Evolutionary conservation across 2,329 filamentous ascomycete species (phyloP).

Genomic region (Paecilomyces formosus): DNA sequence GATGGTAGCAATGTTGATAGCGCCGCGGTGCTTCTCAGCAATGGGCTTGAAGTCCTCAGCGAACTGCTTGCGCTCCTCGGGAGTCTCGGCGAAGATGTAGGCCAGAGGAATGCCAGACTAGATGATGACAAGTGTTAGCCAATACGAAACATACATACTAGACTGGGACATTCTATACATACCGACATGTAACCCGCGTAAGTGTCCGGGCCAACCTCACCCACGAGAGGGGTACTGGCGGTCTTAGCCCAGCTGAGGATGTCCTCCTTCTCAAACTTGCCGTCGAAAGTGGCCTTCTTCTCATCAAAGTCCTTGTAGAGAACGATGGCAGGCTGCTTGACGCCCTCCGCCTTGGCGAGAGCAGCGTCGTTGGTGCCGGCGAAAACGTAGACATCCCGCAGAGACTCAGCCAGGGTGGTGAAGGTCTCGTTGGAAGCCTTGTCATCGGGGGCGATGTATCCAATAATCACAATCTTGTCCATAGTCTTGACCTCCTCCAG

Average conservation of each 20-base stretch:
- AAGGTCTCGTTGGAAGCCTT: slow-evolving; percentile 86
- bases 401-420: slow-evolving; percentile 60
- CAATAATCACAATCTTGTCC: slow-evolving; percentile 92
- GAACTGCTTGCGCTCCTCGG: slow-evolving; percentile 79
- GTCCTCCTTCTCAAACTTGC: slow-evolving; percentile 72
- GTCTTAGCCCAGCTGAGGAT: slow-evolving; percentile 80
- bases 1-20: slow-evolving; percentile 96
- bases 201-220: slow-evolving; percentile 94
- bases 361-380: slow-evolving; percentile 76
- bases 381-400: slow-evolving; percentile 89
- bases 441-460: slow-evolving; percentile 71
- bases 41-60: slow-evolving; percentile 72
- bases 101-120: slow-evolving; percentile 81
- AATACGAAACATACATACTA: neutral
- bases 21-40: slow-evolving; percentile 86
- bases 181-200: slow-evolving; percentile 89
- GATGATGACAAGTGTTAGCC: neutral
- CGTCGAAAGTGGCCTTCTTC: slow-evolving; percentile 77
- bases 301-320: slow-evolving; percentile 98
- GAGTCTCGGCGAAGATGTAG: slow-evolving; percentile 93
- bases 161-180: slow-evolving; percentile 23
- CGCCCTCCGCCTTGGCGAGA: slow-evolving; percentile 82
- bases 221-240: slow-evolving; percentile 80
- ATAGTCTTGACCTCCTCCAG: slow-evolving; percentile 95
- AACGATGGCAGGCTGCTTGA: slow-evolving; percentile 77